Evolutionary conservation across 345 rosid species (phyloP).

Genomic region (Streptanthus diversifolius): DNA sequence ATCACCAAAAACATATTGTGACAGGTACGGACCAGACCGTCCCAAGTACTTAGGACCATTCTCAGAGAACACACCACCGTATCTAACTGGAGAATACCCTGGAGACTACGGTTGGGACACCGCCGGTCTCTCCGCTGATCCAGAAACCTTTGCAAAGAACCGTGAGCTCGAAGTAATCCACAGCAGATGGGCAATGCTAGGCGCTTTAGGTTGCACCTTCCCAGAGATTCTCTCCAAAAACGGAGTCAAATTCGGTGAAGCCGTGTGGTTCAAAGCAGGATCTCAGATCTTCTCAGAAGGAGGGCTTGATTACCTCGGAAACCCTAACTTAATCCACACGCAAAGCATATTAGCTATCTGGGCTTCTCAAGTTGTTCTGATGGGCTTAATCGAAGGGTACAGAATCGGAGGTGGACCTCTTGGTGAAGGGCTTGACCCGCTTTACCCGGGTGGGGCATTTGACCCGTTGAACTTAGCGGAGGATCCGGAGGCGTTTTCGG

Average conservation of each 20-base stretch:
- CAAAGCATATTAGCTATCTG: constrained; percentile 50
- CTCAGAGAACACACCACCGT: constrained; percentile 44
- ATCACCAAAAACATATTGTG: not conserved
- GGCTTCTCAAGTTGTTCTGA: constrained; percentile 44
- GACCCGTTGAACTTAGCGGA: constrained; percentile 51
- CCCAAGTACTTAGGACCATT: constrained; percentile 50
- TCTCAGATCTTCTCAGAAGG: constrained; percentile 46
- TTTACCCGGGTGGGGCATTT: constrained; percentile 51
- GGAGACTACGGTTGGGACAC: constrained; percentile 62
- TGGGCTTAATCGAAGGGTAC: constrained; percentile 52
- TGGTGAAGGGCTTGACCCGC: constrained; percentile 48
- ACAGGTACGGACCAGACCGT: constrained; percentile 39
- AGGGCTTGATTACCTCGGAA: constrained; percentile 45
- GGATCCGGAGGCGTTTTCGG: constrained; percentile 47
- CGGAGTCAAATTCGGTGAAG: constrained; percentile 51
- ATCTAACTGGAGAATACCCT: constrained; percentile 46
- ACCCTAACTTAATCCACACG: constrained; percentile 46
- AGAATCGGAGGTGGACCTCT: constrained; percentile 51
- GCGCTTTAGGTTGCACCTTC: constrained; percentile 47
- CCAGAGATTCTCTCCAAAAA: constrained; percentile 48
- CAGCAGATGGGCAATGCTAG: constrained; percentile 50
- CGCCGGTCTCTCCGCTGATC: constrained; percentile 49
- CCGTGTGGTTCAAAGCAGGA: constrained; percentile 52
- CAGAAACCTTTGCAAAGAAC: constrained; percentile 49
- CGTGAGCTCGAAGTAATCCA: constrained; percentile 52